Evolutionary conservation across 495 filamentous ascomycete species (phyloP).

Genomic region (Talaromyces wortmannii): DNA sequence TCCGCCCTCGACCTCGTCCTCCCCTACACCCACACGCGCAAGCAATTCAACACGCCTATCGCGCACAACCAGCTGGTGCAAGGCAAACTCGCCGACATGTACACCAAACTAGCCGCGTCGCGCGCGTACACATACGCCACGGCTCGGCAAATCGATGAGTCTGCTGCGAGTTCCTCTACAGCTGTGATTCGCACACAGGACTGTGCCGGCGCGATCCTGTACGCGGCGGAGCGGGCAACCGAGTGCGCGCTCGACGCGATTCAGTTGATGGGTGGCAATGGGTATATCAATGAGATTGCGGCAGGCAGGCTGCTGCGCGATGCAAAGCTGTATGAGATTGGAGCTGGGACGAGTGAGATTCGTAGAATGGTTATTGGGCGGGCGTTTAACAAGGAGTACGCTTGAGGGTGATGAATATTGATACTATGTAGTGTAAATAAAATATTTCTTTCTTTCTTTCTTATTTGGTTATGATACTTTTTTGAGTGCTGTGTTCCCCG

Average conservation of each 20-base stretch:
- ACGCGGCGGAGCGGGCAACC: constrained; percentile 89
- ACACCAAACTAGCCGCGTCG: constrained; percentile 81
- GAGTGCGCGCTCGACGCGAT: constrained; percentile 87
- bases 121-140: constrained; percentile 74
- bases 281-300: constrained; percentile 92
- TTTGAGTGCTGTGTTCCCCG: too few relatives aligned
- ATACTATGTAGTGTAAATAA: constrained; percentile 3
- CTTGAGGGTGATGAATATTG: constrained; percentile 13
- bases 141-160: constrained; percentile 68
- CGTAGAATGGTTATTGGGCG: constrained; percentile 91
- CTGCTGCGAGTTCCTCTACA: constrained; percentile 28
- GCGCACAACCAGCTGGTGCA: constrained; percentile 92
- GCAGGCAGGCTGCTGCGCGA: constrained; percentile 82
- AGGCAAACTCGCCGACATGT: constrained; percentile 94
- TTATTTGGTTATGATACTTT: too few relatives aligned
- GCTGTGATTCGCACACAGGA: constrained; percentile 69
- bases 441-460: not conserved
- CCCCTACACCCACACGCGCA: constrained; percentile 82
- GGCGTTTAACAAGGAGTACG: constrained; percentile 88
- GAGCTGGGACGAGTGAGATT: constrained; percentile 92
- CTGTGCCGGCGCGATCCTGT: constrained; percentile 90
- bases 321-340: constrained; percentile 93
- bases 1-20: constrained; percentile 79
- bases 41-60: constrained; percentile 83
- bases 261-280: constrained; percentile 91